Conservation (phyloP, 768 basidiomycete species). For the Tylopilus subfusipes region DNA sequence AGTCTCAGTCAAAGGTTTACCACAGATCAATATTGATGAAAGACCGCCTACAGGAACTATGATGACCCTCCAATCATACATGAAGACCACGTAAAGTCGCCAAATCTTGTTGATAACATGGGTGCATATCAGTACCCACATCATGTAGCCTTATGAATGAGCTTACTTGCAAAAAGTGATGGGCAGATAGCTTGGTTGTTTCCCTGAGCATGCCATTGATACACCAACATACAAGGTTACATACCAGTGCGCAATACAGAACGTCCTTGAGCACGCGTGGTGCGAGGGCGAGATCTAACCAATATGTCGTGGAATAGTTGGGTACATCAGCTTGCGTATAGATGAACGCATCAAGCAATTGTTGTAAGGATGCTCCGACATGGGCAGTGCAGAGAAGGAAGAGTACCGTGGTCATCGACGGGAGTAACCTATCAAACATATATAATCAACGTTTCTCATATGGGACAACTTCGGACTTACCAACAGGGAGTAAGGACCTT, state of each 20-base stretch:
- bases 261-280: neutral
- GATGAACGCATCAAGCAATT: constrained; percentile 3
- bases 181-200: neutral
- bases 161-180: neutral
- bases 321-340: neutral
- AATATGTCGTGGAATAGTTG: neutral
- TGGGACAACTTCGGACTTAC: neutral
- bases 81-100: constrained; percentile 2
- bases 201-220: neutral
- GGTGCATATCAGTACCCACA: neutral
- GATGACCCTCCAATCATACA: neutral
- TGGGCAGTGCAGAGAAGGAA: neutral
- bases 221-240: neutral
- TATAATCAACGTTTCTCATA: neutral
- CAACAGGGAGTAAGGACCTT: neutral
- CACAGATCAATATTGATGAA: neutral
- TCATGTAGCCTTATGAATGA: neutral
- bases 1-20: neutral
- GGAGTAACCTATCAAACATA: neutral
- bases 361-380: neutral
- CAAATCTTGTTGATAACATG: neutral
- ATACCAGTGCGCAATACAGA: neutral
- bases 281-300: neutral
- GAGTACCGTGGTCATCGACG: neutral
- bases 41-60: neutral